Evolutionary conservation across 2,329 filamentous ascomycete species (phyloP).

Genomic region (Zymoseptoria pseudotritici): DNA sequence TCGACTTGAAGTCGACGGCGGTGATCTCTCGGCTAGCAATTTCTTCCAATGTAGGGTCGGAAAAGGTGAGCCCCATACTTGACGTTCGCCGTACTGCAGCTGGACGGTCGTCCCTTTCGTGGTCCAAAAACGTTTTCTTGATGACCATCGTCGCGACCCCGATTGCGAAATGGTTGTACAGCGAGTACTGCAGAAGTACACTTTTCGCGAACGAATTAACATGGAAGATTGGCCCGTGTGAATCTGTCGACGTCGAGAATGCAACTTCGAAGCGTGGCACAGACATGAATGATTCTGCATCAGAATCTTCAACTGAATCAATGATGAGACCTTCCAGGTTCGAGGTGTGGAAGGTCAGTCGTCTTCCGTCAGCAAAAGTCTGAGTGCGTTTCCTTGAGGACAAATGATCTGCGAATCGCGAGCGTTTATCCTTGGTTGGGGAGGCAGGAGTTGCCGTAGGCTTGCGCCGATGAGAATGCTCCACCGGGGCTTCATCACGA

Average conservation of each 20-base stretch:
- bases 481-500: slow-evolving; percentile 46
- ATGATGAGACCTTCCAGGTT: slow-evolving; percentile 87
- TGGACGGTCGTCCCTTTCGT: slow-evolving; percentile 11
- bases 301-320: slow-evolving; percentile 75
- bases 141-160: slow-evolving; percentile 74
- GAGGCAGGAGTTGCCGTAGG: slow-evolving; percentile 51
- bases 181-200: slow-evolving; percentile 77
- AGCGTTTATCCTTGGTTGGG: neutral
- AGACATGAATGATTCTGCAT: slow-evolving; percentile 76
- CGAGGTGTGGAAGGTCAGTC: slow-evolving; percentile 70
- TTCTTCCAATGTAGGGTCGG: slow-evolving; percentile 20
- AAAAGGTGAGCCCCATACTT: slow-evolving; percentile 19
- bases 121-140: slow-evolving; percentile 35
- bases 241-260: slow-evolving; percentile 76
- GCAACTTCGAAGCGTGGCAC: slow-evolving; percentile 82
- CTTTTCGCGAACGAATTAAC: slow-evolving; percentile 74
- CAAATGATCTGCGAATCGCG: slow-evolving; percentile 22
- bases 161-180: slow-evolving; percentile 86
- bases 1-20: slow-evolving; percentile 72
- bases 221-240: slow-evolving; percentile 80
- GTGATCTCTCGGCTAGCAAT: slow-evolving; percentile 55
- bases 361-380: slow-evolving; percentile 63
- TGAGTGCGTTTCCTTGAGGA: slow-evolving; percentile 43
- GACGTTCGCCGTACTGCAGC: slow-evolving; percentile 10
- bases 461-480: slow-evolving; percentile 51